Evolutionary conservation across 2,329 filamentous ascomycete genomes (phyloP).

Genomic region (Coleophoma eucalyptorum): DNA sequence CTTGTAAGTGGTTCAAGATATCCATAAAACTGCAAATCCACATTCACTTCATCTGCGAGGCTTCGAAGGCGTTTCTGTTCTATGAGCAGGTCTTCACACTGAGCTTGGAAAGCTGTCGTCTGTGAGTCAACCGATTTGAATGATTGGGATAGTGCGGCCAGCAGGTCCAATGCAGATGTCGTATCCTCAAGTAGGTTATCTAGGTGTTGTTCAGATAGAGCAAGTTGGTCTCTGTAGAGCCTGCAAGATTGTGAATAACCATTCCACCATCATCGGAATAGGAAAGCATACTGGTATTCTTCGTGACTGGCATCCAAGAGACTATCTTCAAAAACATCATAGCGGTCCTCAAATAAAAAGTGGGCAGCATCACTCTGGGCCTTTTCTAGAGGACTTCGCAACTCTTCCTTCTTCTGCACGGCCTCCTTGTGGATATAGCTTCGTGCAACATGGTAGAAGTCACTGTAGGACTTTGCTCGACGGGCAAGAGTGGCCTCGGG

Average conservation of each 20-base stretch:
- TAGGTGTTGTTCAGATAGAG: constrained; percentile 77
- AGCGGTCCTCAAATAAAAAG: constrained; percentile 56
- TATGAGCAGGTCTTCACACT: constrained; percentile 81
- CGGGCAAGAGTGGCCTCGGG: constrained; percentile 62
- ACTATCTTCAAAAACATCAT: constrained; percentile 56
- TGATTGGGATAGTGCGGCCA: constrained; percentile 77
- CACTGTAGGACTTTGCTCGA: constrained; percentile 73
- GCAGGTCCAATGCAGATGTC: constrained; percentile 67
- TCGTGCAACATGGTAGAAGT: constrained; percentile 65
- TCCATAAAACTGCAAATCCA: constrained; percentile 90
- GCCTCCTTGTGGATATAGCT: constrained; percentile 52
- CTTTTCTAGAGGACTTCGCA: constrained; percentile 14
- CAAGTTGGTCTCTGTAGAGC: constrained; percentile 76
- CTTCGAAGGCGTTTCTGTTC: constrained; percentile 77
- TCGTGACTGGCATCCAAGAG: constrained; percentile 80
- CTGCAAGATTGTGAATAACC: constrained; percentile 33
- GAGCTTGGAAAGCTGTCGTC: constrained; percentile 87
- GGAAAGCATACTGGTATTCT: constrained; percentile 66
- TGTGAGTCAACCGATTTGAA: constrained; percentile 86
- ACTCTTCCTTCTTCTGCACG: constrained; percentile 20
- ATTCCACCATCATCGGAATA: constrained; percentile 3
- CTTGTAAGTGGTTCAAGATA: constrained; percentile 90
- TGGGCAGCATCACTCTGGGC: constrained; percentile 36
- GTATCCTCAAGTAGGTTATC: constrained; percentile 76
- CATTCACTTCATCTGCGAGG: constrained; percentile 79